Percentiles rank a stretch among this genome's conserved stretches.
Evolutionary conservation across 1,284 basidiomycete genomes (phyloP).

Genomic region (Malassezia pachydermatis): DNA sequence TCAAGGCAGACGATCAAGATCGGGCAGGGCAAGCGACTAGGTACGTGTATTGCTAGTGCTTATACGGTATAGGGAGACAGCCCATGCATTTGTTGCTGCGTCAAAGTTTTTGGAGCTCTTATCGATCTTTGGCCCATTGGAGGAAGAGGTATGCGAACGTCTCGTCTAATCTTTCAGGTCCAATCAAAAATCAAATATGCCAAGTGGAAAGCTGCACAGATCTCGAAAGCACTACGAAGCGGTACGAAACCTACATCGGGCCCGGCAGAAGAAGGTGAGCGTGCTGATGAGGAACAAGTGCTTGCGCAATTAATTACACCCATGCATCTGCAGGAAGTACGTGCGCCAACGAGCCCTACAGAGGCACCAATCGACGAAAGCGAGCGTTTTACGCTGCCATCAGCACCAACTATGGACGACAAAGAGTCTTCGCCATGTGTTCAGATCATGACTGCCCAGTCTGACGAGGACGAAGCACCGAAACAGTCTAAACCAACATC

Average conservation of each 20-base stretch:
- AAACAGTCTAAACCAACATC: too few species aligned
- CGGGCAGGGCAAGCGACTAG: slow-evolving; percentile 63
- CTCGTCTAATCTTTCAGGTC: slow-evolving; percentile 51
- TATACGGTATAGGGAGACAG: slow-evolving; percentile 57
- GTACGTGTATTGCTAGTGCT: slow-evolving; percentile 50
- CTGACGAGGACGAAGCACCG: too few species aligned
- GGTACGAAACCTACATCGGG: slow-evolving; percentile 46
- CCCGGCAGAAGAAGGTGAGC: slow-evolving; percentile 15
- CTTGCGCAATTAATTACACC: background rate
- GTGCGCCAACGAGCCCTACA: too few species aligned
- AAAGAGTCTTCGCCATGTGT: too few species aligned
- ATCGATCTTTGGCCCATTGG: slow-evolving; percentile 57
- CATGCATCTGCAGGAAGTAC: too few species aligned
- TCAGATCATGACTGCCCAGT: too few species aligned
- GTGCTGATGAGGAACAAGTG: slow-evolving; percentile 11
- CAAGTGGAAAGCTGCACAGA: slow-evolving; percentile 85
- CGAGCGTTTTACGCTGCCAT: too few species aligned
- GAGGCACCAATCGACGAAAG: too few species aligned
- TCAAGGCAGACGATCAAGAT: slow-evolving; percentile 81
- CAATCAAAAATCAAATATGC: slow-evolving; percentile 72
- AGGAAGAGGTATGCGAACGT: slow-evolving; percentile 39
- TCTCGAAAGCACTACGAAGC: slow-evolving; percentile 76
- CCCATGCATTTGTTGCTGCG: slow-evolving; percentile 76
- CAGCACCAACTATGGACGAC: too few species aligned
- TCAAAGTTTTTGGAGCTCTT: slow-evolving; percentile 76